These are phyloP conservation scores for Apiospora rasikravindrae DNA, from an alignment of 2,329 filamentous ascomycete genomes.

Conservation along the genomic window DNA sequence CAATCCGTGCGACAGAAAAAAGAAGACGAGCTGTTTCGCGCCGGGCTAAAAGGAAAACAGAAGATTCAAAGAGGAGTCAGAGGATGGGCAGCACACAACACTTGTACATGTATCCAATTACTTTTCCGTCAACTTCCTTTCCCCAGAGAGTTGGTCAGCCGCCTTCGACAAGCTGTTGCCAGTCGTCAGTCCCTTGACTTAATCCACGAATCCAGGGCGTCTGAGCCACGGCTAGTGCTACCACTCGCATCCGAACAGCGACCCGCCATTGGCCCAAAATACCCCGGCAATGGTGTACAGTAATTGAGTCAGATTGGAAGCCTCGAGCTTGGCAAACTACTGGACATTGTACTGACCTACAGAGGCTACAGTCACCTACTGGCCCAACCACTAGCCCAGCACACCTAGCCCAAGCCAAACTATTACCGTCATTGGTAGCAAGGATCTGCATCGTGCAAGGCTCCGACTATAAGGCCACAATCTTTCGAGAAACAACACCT, in stretches of 20 bases:
- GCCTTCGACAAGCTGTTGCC: background rate
- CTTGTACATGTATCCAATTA: background rate
- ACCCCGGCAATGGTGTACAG: background rate
- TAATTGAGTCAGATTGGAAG: background rate
- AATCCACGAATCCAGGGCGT: constrained; percentile 13
- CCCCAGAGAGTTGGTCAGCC: constrained; percentile 1
- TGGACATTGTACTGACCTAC: too few relatives aligned
- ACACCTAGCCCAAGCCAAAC: background rate
- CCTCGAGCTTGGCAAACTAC: background rate
- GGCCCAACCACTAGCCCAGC: background rate
- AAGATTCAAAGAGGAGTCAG: background rate
- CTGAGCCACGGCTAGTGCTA: constrained; percentile 15
- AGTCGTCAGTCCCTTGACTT: background rate
- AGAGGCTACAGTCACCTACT: too few relatives aligned
- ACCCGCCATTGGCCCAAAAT: constrained; percentile 7
- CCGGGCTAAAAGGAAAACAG: background rate
- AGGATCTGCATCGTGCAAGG: background rate
- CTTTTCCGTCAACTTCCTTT: background rate
- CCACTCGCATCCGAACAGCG: background rate
- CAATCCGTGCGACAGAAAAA: background rate
- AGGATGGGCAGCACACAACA: background rate
- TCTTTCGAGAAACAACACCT: constrained; percentile 10
- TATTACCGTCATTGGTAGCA: constrained; percentile 9
- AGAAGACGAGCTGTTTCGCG: background rate
- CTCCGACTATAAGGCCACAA: constrained; percentile 11